Evolutionary conservation across 805 yeast genomes (phyloP).

Genomic region (Cyberlindnera petersonii): DNA sequence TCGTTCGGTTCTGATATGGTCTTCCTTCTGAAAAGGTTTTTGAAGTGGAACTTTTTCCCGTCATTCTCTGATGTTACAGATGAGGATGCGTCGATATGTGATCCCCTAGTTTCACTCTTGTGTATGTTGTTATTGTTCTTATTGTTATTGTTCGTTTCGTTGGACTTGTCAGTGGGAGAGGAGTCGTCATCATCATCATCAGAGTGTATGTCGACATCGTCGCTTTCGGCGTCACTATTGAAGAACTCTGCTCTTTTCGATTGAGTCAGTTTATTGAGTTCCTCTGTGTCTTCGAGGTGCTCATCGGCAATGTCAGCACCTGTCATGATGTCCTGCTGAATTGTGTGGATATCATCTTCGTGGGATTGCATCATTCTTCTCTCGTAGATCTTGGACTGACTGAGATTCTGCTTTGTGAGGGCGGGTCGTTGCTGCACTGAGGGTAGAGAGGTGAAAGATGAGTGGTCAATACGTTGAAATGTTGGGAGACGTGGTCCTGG

Average conservation of each 20-base stretch:
- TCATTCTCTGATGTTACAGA: conserved; percentile 1
- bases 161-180: neutral
- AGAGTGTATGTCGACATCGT: conserved; percentile 22
- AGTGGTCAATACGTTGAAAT: conserved; percentile 20
- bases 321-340: conserved; percentile 7
- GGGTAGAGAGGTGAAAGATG: neutral
- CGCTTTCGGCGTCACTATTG: conserved; percentile 21
- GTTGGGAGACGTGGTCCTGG: conserved; percentile 22
- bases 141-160: neutral
- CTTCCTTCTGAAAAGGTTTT: conserved; percentile 19
- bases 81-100: conserved; percentile 1
- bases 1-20: conserved; percentile 7
- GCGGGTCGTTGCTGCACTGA: conserved; percentile 4
- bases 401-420: conserved; percentile 5
- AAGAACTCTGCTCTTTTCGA: conserved; percentile 17
- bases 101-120: neutral
- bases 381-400: conserved; percentile 20
- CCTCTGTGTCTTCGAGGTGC: conserved; percentile 10
- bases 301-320: conserved; percentile 12
- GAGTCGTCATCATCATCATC: conserved; percentile 10
- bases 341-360: conserved; percentile 7
- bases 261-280: conserved; percentile 17
- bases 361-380: conserved; percentile 21
- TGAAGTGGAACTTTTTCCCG: conserved; percentile 13
- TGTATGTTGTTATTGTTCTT: neutral